Evolutionary conservation across 129 eudicot genomes (phyloP).

Genomic region (Centaurea solstitialis): DNA sequence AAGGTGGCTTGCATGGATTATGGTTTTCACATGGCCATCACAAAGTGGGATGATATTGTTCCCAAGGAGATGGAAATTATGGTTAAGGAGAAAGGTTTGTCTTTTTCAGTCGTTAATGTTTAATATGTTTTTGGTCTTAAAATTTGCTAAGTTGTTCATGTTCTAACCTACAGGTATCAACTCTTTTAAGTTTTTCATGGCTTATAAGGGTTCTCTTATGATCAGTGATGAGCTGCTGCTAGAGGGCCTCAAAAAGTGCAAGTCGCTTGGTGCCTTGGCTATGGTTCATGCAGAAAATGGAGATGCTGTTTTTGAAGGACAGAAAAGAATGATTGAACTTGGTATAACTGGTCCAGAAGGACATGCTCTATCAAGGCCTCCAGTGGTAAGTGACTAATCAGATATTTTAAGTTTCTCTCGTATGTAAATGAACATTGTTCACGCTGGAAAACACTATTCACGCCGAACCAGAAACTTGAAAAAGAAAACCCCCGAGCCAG

Average conservation of each 20-base stretch:
- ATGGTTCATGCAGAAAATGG: conserved; percentile 99
- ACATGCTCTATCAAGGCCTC: conserved; percentile 96
- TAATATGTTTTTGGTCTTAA: background rate
- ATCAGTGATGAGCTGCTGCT: conserved; percentile 78
- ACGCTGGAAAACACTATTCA: too few relatives aligned
- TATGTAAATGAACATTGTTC: background rate
- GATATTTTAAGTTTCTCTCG: background rate
- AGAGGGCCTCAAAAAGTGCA: conserved; percentile 91
- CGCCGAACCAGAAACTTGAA: too few relatives aligned
- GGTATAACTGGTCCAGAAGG: conserved; percentile 99
- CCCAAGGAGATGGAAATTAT: conserved; percentile 89
- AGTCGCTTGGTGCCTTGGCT: conserved; percentile 91
- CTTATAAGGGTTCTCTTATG: conserved; percentile 93
- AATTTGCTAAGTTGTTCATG: conserved; percentile 15
- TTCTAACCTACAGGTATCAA: conserved; percentile 65
- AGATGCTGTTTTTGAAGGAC: conserved; percentile 97
- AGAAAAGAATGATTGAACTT: conserved; percentile 91
- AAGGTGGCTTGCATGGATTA: conserved; percentile 88
- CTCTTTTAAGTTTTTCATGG: conserved; percentile 97
- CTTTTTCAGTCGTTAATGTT: background rate
- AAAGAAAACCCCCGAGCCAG: too few relatives aligned
- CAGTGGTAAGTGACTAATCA: conserved; percentile 59
- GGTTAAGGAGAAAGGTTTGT: conserved; percentile 92
- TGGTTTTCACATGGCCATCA: conserved; percentile 98
- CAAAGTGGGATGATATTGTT: conserved; percentile 95